A percentile compares a stretch with the other conserved stretches of the same genome.
phyloP scores from a whole-genome alignment of 1,284 basidiomycete species.

The Papiliotrema laurentii region DNA sequence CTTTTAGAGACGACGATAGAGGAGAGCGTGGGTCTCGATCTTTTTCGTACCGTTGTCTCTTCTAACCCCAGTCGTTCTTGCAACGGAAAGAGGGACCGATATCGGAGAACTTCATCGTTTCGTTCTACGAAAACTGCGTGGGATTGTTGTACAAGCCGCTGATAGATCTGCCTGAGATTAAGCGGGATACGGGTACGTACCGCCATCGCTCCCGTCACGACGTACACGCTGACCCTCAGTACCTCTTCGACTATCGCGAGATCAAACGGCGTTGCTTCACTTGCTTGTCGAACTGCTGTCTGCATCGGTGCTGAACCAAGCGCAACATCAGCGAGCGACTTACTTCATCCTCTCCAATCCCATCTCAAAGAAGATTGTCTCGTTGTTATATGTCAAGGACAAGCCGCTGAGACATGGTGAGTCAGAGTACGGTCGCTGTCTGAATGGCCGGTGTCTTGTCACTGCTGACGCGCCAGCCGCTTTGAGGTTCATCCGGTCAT shows the following conservation, averaged over 20 bases:
- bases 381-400: constrained; percentile 74
- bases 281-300: constrained; percentile 86
- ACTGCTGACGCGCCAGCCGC: constrained; percentile 58
- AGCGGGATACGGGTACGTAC: constrained; percentile 57
- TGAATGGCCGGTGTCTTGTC: no score
- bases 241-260: constrained; percentile 54
- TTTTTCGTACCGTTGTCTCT: neutral
- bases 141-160: constrained; percentile 74
- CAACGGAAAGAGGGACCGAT: constrained; percentile 75
- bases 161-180: constrained; percentile 68
- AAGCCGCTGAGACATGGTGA: constrained; percentile 86
- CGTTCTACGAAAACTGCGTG: constrained; percentile 79
- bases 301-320: constrained; percentile 81
- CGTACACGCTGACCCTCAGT: neutral
- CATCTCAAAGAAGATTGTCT: constrained; percentile 66
- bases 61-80: constrained; percentile 49
- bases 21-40: constrained; percentile 42
- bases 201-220: neutral
- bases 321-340: constrained; percentile 68
- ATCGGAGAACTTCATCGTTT: constrained; percentile 80
- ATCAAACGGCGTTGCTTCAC: constrained; percentile 70
- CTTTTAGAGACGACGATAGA: constrained; percentile 64
- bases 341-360: constrained; percentile 81
- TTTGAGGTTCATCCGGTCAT: constrained; percentile 84
- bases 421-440: no score